Base-by-base conservation (phyloP, 2,329 filamentous ascomycete species). In the Trichoderma brevicompactum region DNA sequence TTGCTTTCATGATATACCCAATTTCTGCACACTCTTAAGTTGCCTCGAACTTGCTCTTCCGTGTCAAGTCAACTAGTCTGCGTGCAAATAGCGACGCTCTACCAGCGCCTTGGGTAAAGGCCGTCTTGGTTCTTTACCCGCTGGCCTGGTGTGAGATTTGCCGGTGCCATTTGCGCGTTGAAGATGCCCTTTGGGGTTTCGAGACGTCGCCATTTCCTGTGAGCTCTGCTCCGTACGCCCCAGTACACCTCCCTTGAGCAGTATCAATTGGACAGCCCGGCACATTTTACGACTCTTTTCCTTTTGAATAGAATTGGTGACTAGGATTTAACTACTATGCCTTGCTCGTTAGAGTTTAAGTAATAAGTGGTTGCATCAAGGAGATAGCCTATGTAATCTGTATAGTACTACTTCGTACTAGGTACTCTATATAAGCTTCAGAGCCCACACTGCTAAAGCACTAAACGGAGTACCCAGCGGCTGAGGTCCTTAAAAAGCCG, bases 1-100 rank as follows among this genome's bases (percentile, higher is more conserved):
- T 64, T 43, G 19, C 9, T n/a, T 13, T 46, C 17, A 46, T 23
- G 19, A 44, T 12, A 13, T n/a, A 13, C 41, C 40, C 41, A 23
- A 12, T 15, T 46, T 28, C 17, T 91, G 92, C 92, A 94, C 91
- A 90, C 91, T 91, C 90, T 96, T 97, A 91, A 97, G 93, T 95
- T 96, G 92, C 86, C 92, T 93, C 86, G 85, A 87, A 81, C 80
- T 77, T 82, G 75, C 83, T 86, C 81, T 81, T 85, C 90, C 86
- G 86, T 94, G 89, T 88, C 87, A 87, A 93, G 92, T 88, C 90
- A 89, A 95, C 94, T 89, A 95, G 93, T 97, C 93, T 91, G 87
- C 89, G 90, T 96, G 93, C 93, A 92, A 83, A 97, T 84, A 97
- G 85, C 66, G 79, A 86, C 73, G 77, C 80, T 78, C 78, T 76